phyloP scores from a whole-genome alignment of 495 filamentous ascomycete genomes.

The Penicillium arizonense region DNA sequence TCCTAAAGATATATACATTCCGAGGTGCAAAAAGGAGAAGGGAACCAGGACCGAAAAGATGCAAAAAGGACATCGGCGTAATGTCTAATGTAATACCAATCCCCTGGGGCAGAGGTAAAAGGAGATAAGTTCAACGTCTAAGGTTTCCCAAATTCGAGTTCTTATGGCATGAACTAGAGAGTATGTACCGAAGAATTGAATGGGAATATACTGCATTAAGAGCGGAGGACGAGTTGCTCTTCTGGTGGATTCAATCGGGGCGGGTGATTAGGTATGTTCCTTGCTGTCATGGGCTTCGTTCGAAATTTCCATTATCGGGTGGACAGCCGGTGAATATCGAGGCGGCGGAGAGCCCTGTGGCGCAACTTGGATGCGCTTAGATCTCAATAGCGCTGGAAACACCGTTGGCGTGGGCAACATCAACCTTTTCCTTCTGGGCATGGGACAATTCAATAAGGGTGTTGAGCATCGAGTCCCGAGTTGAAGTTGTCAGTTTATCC shows the following conservation, averaged over 20 bases:
- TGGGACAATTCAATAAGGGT: conserved; percentile 64
- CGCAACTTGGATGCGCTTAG: conserved; percentile 16
- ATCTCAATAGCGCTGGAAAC: conserved; percentile 42
- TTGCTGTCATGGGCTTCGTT: neutral
- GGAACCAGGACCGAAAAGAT: neutral
- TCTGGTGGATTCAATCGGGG: neutral
- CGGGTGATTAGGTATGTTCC: neutral
- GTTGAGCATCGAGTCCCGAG: conserved; percentile 75
- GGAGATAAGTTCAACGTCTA: neutral
- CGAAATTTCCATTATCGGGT: neutral
- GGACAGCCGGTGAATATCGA: neutral
- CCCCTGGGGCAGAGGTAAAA: neutral
- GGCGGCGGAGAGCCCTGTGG: neutral
- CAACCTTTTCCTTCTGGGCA: conserved; percentile 18
- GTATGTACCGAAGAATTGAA: conserved; percentile 11
- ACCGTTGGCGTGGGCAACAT: conserved; percentile 22
- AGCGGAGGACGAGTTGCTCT: neutral
- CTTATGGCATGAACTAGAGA: neutral
- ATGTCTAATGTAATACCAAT: neutral
- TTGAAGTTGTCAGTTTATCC: conserved; percentile 68
- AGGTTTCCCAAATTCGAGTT: neutral
- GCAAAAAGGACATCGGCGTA: neutral
- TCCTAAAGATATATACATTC: conserved; percentile 24
- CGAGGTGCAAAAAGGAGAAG: neutral
- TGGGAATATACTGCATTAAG: conserved; percentile 2